Base-by-base conservation (phyloP, 257 asterid species). In the Solanum dulcamara region DNA sequence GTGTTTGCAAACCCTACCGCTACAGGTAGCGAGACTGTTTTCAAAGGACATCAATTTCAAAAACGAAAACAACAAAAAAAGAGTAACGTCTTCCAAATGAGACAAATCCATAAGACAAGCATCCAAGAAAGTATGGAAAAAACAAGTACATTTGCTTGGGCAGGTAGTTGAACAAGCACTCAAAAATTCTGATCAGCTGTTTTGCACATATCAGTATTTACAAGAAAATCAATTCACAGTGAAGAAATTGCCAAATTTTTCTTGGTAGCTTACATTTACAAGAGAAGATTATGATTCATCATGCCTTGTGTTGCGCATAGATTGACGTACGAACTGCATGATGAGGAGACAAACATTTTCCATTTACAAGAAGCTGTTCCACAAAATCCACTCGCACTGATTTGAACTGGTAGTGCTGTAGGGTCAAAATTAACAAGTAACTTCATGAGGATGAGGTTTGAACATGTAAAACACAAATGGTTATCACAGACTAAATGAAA, bases 361-460 rank as follows among this genome's bases (percentile, higher is more conserved):
- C 98, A 85, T 96, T 96, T 85, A 96, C 98, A 18, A 95, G 92
- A 86, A 95, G 88, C 92, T 96, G 99, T 86, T 95, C 96, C 90
- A 94, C 67, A 91, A 92, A 94, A 85, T 96, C 98, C 24, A 93
- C 92, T 8, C 99, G 97, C 48, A 95, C 93, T 24, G 98, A 93
- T 86, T 92, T 92, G 92, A 95, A 94, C 90, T 92, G 92, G 86
- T 96, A 95, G 32, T n/a, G 80, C 98, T 96, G 93, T 55, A 33
- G 15, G 18, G n/a, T 40, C 46, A 79, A 85, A 89, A 86, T 85
- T 80, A 66, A 83, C 62, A 24, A 84, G 67, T 12, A 72, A 60
- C 22, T 30, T 38, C 37, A 51, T 64, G 35, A 80, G 71, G 60
- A 53, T 53, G 66, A 30, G 30, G 44, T 81, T 48, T 38, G 44